Percentiles rank a stretch among this genome's conserved stretches.
Evolutionary conservation across 1,139 yeast species (phyloP).

Genomic region (Nakaseomyces delphensis): DNA sequence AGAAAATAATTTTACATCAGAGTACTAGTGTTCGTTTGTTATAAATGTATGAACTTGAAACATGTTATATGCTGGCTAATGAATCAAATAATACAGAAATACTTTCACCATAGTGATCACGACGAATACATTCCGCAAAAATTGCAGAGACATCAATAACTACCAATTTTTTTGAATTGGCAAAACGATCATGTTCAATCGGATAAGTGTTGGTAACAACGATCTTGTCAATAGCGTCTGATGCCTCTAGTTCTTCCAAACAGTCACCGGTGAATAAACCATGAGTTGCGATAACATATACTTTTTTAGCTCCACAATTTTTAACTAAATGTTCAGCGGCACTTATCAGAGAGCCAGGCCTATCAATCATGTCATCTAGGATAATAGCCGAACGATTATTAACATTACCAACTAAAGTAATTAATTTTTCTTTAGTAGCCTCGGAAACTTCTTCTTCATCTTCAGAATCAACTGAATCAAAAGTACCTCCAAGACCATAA

Average conservation of each 20-base stretch:
- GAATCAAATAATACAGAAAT: constrained; percentile 88
- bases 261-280: constrained; percentile 88
- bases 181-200: constrained; percentile 52
- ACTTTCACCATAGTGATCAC: constrained; percentile 97
- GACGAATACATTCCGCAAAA: constrained; percentile 95
- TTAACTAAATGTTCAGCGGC: constrained; percentile 95
- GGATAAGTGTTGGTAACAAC: constrained; percentile 97
- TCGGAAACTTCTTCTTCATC: constrained; percentile 69
- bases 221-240: constrained; percentile 72
- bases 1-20: constrained; percentile 4
- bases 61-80: constrained; percentile 41
- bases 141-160: constrained; percentile 91
- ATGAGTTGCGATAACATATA: constrained; percentile 89
- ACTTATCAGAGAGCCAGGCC: constrained; percentile 86
- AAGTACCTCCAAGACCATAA: constrained; percentile 73
- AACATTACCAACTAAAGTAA: constrained; percentile 95
- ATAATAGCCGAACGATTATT: constrained; percentile 84
- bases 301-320: constrained; percentile 91
- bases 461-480: constrained; percentile 72
- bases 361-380: constrained; percentile 93
- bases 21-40: constrained; percentile 17
- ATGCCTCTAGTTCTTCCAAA: constrained; percentile 65
- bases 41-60: constrained; percentile 18
- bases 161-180: constrained; percentile 55
- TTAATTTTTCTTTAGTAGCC: constrained; percentile 69